A percentile compares a stretch with the other conserved stretches of the same genome.
Evolutionary conservation across 2,329 filamentous ascomycete genomes (phyloP).

Genomic region (Talaromyces piceae): DNA sequence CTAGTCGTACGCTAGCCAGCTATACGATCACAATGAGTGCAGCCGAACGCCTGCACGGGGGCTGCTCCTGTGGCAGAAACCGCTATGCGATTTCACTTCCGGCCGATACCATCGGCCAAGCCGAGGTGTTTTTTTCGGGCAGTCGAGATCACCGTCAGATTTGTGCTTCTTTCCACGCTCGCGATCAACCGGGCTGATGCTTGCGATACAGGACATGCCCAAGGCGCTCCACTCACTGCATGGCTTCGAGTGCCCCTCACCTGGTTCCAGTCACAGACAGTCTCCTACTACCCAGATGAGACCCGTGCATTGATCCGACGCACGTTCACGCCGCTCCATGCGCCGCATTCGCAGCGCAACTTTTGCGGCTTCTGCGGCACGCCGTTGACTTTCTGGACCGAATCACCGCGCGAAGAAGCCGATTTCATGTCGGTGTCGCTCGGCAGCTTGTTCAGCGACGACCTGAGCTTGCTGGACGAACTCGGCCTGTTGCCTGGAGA

Average conservation of each 20-base stretch:
- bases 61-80: conserved; percentile 81
- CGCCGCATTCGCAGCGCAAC: conserved; percentile 57
- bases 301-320: conserved; percentile 59
- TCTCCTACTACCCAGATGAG: conserved; percentile 73
- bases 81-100: conserved; percentile 70
- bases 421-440: conserved; percentile 75
- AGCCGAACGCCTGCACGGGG: conserved; percentile 56
- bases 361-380: conserved; percentile 94
- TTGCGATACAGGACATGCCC: conserved; percentile 46
- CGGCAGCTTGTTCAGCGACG: conserved; percentile 65
- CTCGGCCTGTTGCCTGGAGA: conserved; percentile 61
- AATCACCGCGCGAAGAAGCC: conserved; percentile 61
- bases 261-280: conserved; percentile 72
- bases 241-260: conserved; percentile 75
- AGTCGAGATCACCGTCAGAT: conserved; percentile 65
- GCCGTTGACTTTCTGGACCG: conserved; percentile 75
- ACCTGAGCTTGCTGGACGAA: conserved; percentile 65
- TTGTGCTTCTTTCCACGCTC: neutral
- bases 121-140: conserved; percentile 69
- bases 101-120: conserved; percentile 45
- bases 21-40: conserved; percentile 13
- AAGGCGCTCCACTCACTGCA: conserved; percentile 66
- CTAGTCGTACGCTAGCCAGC: no score
- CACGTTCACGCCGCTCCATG: conserved; percentile 55
- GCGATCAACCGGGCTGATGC: neutral